phyloP scores from a whole-genome alignment of 176 grass and related monocot genomes.

The Eleusine indica region DNA sequence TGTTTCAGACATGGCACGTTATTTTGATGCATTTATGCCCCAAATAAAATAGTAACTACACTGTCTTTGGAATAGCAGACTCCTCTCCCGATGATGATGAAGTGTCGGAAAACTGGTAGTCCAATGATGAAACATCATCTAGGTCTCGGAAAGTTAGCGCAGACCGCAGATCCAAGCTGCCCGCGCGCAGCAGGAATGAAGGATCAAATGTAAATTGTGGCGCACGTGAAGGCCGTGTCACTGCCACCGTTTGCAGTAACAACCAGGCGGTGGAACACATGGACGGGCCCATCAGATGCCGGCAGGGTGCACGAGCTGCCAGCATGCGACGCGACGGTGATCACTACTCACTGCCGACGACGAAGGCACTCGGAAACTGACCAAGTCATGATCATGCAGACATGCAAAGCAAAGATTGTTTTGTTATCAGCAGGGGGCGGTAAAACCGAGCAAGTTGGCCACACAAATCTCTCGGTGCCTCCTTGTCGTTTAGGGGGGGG shows the following conservation, averaged over 20 bases:
- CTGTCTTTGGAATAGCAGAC: background rate
- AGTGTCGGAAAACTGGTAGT: too few relatives aligned
- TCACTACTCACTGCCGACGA: background rate
- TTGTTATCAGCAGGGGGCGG: background rate
- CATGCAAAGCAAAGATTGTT: background rate
- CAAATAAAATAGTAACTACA: too few relatives aligned
- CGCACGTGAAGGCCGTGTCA: slow-evolving; percentile 6
- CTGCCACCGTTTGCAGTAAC: background rate
- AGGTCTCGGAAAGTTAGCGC: too few relatives aligned
- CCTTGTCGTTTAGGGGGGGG: too few relatives aligned
- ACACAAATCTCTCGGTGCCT: too few relatives aligned
- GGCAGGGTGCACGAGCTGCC: background rate
- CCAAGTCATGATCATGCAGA: too few relatives aligned
- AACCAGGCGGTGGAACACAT: background rate
- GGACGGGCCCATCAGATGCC: slow-evolving; percentile 22
- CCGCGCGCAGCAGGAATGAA: background rate
- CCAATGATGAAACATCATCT: too few relatives aligned
- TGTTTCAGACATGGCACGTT: too few relatives aligned
- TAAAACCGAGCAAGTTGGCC: too few relatives aligned
- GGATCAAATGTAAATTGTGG: slow-evolving; percentile 14
- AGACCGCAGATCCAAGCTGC: background rate
- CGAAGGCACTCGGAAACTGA: slow-evolving; percentile 3
- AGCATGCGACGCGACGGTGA: background rate
- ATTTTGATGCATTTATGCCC: too few relatives aligned
- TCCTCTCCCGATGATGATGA: too few relatives aligned